Evolutionary conservation across 2,329 filamentous ascomycete genomes (phyloP), one percentile per base, ranked within the genome.

Genomic region (Teratosphaeria epicoccoides): DNA sequence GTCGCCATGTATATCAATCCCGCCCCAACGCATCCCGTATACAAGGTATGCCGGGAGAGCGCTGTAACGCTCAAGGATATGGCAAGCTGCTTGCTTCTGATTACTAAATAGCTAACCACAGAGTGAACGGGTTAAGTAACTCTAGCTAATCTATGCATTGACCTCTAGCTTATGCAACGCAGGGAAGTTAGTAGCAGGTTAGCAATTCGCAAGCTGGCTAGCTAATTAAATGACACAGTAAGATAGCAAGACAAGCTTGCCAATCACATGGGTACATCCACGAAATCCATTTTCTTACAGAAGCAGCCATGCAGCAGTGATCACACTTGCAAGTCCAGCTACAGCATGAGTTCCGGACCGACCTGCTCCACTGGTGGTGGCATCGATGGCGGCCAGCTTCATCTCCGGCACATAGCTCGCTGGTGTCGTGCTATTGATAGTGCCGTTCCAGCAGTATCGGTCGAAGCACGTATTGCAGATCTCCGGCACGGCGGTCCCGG

Each of bases 391-490:
- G 20, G 29, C 37, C 23, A 66, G 43, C 54, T 65, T 63, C 52
- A 64, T 57, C 28, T 52, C 49, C 10, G 64, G 64, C 17, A 54
- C 52, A 43, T 65, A 66, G 44, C 50, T 52, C 1, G 47, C 50
- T 10, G 62, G 60, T 37, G 52, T 33, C 4, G 50, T 55, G 11
- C 51, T 54, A 49, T 77, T 70, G 6, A 71, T 52, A 1, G 80
- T 87, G n/a, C 93, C 93, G 66, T 96, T 80, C 93, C 93, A 98
- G 78, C 93, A 98, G 73, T 96, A 96, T 20, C 74, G 70, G 11
- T 74, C 59, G 69, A 96, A 97, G 72, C 93, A 98, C 47, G 76
- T 63, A 43, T 71, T 74, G 72, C 93, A 98, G 9, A 80, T 81
- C 0, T 78, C 74, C 0, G 91, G 91, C 1, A 90, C 76, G 0